Conservation (phyloP, 1,139 yeast genomes). For the Diutina mesorugosa region DNA sequence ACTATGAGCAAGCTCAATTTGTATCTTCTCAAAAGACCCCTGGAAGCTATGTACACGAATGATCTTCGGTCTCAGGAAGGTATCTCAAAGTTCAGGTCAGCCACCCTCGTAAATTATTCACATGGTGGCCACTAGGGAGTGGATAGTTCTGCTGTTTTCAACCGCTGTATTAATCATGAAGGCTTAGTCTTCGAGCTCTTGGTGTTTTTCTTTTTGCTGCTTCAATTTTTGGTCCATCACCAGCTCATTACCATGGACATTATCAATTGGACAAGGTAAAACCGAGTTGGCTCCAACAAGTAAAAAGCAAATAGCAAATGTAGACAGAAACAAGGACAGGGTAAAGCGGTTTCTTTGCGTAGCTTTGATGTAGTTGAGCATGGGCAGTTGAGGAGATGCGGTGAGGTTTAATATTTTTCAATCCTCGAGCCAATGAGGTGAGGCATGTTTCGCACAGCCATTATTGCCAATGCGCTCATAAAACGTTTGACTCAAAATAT, state of each 20-base stretch:
- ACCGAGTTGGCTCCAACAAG: constrained; percentile 60
- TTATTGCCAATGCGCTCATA: neutral
- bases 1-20: no score
- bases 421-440: neutral
- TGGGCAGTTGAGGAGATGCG: neutral
- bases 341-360: constrained; percentile 44
- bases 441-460: neutral
- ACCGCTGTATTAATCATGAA: no score
- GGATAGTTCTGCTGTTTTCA: neutral
- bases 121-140: no score
- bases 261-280: constrained; percentile 66
- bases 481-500: neutral
- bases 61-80: neutral
- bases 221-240: constrained; percentile 17
- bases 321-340: constrained; percentile 59
- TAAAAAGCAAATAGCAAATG: constrained; percentile 57
- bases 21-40: neutral
- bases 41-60: neutral
- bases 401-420: constrained; percentile 1
- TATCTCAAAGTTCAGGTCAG: neutral
- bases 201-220: neutral
- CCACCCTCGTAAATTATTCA: no score
- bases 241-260: constrained; percentile 30
- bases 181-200: neutral
- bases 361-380: constrained; percentile 28